phyloP scores from a whole-genome alignment of 805 yeast genomes.

The Lipomyces starkeyi region DNA sequence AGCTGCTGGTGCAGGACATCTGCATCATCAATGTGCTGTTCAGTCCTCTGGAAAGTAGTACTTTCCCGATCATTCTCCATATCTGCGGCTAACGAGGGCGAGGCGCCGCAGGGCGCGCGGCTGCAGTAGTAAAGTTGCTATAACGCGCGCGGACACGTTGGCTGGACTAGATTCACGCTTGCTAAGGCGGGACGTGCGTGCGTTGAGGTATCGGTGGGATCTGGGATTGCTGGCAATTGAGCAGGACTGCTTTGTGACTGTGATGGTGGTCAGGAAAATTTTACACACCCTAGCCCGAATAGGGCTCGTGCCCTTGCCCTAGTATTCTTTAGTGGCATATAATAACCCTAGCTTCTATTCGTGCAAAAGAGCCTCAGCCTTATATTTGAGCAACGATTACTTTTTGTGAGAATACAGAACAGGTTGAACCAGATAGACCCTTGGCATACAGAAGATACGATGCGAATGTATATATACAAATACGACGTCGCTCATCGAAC shows the following conservation, averaged over 20 bases:
- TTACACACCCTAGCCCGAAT: neutral
- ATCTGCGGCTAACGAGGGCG: neutral
- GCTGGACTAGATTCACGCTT: neutral
- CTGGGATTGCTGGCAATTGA: neutral
- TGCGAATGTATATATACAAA: neutral
- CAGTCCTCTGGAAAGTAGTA: too few species aligned
- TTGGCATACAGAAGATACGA: neutral
- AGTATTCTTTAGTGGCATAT: neutral
- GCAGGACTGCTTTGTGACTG: conserved; percentile 16
- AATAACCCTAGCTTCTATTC: neutral
- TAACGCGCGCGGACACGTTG: neutral
- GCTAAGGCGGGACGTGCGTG: neutral
- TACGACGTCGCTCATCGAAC: neutral
- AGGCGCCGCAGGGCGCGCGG: neutral
- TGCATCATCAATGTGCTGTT: neutral
- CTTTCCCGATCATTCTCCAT: neutral
- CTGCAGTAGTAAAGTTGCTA: neutral
- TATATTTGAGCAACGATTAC: too few species aligned
- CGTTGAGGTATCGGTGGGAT: neutral
- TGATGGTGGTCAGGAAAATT: conserved; percentile 14
- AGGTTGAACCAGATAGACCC: neutral
- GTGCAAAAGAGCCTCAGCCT: too few species aligned
- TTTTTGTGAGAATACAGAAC: too few species aligned
- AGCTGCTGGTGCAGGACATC: neutral
- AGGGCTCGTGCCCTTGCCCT: neutral